phyloP scores from a whole-genome alignment of 2,329 filamentous ascomycete genomes.

The Blastomyces gilchristii region DNA sequence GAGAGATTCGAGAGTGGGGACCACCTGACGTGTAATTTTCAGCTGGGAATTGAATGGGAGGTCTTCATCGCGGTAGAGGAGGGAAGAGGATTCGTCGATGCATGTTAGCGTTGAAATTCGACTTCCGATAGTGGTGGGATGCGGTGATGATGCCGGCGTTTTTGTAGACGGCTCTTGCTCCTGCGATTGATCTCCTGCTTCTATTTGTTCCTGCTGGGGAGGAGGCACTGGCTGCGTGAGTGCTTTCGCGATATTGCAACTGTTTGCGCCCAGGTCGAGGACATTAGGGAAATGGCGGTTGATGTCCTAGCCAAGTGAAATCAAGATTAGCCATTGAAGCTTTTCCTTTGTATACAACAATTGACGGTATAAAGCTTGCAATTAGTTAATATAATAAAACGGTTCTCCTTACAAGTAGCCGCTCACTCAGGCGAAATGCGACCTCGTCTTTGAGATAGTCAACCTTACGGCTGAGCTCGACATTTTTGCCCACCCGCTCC shows the following conservation, averaged over 20 bases:
- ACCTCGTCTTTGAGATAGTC: constrained; percentile 95
- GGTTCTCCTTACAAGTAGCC: constrained; percentile 56
- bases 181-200: constrained; percentile 5
- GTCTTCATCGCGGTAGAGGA: constrained; percentile 68
- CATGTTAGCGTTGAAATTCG: constrained; percentile 67
- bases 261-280: constrained; percentile 89
- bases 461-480: constrained; percentile 62
- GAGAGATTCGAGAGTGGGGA: constrained; percentile 57
- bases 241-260: constrained; percentile 83
- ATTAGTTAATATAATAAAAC: neutral
- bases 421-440: constrained; percentile 70
- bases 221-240: constrained; percentile 60
- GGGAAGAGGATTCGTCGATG: constrained; percentile 65
- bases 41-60: constrained; percentile 60
- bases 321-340: constrained; percentile 10
- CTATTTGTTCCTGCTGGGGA: constrained; percentile 31
- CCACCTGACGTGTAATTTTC: constrained; percentile 60
- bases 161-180: neutral
- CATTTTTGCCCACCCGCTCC: constrained; percentile 66
- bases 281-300: constrained; percentile 75
- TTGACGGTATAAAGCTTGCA: neutral
- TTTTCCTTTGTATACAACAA: neutral
- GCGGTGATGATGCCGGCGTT: constrained; percentile 21
- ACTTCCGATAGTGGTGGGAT: constrained; percentile 49
- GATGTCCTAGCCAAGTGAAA: constrained; percentile 57